Conservation (phyloP, 73 alveolate species). For the Paramecium tetraurelia region DNA sequence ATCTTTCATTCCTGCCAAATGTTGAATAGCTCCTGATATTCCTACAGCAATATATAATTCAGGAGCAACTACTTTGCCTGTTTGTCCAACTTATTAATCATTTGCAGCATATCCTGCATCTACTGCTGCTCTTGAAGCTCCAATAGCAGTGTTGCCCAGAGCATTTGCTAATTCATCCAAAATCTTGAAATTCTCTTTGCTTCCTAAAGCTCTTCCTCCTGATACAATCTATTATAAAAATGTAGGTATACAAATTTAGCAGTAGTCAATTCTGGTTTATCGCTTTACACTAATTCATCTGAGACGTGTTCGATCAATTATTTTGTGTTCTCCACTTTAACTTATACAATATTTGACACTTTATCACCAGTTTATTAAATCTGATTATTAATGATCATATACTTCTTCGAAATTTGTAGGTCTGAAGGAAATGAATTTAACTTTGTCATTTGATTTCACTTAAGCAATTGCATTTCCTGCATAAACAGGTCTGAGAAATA, state of each 20-base stretch:
- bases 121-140: conserved; percentile 97
- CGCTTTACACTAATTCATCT: conserved; percentile 66
- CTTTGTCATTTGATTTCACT: conserved; percentile 64
- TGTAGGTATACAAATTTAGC: conserved; percentile 72
- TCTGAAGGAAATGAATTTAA: conserved; percentile 72
- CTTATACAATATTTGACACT: conserved; percentile 39
- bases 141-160: conserved; percentile 76
- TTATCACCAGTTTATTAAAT: conserved; percentile 60
- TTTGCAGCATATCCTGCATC: conserved; percentile 95
- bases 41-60: conserved; percentile 94
- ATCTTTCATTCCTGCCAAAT: conserved; percentile 94
- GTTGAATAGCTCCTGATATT: conserved; percentile 95
- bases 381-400: conserved; percentile 13
- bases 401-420: conserved; percentile 79
- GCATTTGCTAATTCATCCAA: conserved; percentile 75
- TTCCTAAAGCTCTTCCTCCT: conserved; percentile 89
- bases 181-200: conserved; percentile 75
- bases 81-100: conserved; percentile 88
- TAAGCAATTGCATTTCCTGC: conserved; percentile 95
- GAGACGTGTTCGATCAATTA: conserved; percentile 48
- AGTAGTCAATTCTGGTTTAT: conserved; percentile 79
- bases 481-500: conserved; percentile 84
- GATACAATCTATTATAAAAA: conserved; percentile 53
- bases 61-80: conserved; percentile 97
- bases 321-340: background rate